phyloP scores from a whole-genome alignment of 257 asterid genomes.

The Fraxinus quadrangulata region DNA sequence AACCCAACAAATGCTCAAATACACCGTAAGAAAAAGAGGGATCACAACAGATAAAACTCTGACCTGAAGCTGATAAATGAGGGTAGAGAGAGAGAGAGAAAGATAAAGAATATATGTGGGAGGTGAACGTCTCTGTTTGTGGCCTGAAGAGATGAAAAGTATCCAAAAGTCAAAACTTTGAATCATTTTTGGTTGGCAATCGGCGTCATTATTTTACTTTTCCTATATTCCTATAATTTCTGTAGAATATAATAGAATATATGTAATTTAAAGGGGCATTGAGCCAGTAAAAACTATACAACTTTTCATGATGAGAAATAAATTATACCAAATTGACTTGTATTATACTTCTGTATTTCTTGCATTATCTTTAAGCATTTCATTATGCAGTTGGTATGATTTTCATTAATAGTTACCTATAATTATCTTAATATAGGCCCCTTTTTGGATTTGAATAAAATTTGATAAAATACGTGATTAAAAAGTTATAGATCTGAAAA shows the following conservation, averaged over 20 bases:
- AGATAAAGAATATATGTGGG: neutral
- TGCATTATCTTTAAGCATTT: too few relatives aligned
- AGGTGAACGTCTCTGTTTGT: neutral
- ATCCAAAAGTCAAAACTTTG: neutral
- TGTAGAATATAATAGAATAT: too few relatives aligned
- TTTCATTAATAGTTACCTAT: too few relatives aligned
- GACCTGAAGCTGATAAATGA: neutral
- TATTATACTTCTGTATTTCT: too few relatives aligned
- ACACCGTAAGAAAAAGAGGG: constrained; percentile 10
- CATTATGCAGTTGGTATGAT: too few relatives aligned
- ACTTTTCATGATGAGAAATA: neutral
- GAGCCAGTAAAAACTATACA: too few relatives aligned
- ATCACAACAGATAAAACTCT: constrained; percentile 14
- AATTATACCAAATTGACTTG: neutral
- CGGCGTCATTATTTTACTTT: neutral
- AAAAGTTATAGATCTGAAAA: too few relatives aligned
- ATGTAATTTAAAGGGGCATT: too few relatives aligned
- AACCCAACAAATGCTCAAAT: constrained; percentile 6
- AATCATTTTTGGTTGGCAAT: neutral
- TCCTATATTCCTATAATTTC: neutral
- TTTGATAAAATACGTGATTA: too few relatives aligned
- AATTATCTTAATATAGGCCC: too few relatives aligned
- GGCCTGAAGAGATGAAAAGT: neutral
- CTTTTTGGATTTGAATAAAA: too few relatives aligned
- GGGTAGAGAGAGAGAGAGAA: neutral